Base-by-base conservation (phyloP, 495 filamentous ascomycete species). In the Parathielavia hyrcaniae region DNA sequence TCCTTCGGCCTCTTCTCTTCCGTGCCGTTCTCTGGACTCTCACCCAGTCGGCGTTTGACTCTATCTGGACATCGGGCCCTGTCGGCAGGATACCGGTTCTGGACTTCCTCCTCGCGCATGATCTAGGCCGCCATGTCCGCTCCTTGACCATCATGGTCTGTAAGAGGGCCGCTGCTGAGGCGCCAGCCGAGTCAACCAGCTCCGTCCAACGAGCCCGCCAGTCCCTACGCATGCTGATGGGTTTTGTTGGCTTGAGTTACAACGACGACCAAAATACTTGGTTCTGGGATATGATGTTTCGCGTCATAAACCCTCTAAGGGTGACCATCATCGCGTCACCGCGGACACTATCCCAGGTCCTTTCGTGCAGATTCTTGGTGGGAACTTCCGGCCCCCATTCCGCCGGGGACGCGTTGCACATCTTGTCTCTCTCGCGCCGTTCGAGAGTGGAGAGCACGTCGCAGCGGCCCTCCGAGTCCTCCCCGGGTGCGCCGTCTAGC, bases 271-370 rank as follows among this genome's bases (percentile, higher is more conserved):
- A n/a, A n/a, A 60, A 55, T 45, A 59, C 60, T 50, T 77, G 69
- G 71, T n/a, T 79, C n/a, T 80, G 77, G 77, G 55, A 68, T 19
- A 47, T 64, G 41, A 26, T 80, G 9, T 77, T 80, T 49, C 59
- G 61, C 10, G 30, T 71, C 12, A 65, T 77, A 52, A 71, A 79
- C 53, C 76, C 73, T 5, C 44, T 67, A 17, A 66, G 69, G 20
- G 62, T 79, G 45, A 75, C 72, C 34, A 62, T 80, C 46, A 62
- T 80, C 32, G 73, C 73, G 4, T 70, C 68, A 30, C 69, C 74
- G 0, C 67, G 68, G n/a, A 69, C 64, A 22, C 67, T 80, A 3
- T 71, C 72, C 10, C 61, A 56, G 1, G 61, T 80, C 41, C 61
- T 78, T 34, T 71, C 71, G 11, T 67, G 73, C 23, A 65, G 64